A percentile compares a stretch with the other conserved stretches of the same genome.
phyloP scores from a whole-genome alignment of 1,284 basidiomycete genomes.

The Cryptococcus wingfieldii region DNA sequence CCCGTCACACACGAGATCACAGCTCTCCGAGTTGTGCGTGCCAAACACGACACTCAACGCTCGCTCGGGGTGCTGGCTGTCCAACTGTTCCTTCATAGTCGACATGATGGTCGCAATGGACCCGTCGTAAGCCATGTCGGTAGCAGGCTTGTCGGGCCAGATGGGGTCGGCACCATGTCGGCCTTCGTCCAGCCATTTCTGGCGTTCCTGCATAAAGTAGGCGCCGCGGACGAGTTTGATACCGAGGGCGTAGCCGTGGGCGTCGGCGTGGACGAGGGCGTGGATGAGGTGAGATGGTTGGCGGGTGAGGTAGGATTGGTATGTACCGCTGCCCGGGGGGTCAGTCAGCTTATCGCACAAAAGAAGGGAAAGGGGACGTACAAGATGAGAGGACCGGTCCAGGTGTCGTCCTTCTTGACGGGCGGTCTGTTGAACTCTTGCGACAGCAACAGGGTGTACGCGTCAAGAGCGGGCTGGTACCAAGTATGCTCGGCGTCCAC shows the following conservation, averaged over 20 bases:
- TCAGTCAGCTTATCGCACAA: background rate
- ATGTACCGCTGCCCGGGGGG: slow-evolving; percentile 59
- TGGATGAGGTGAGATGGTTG: slow-evolving; percentile 61
- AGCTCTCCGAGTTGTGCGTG: slow-evolving; percentile 75
- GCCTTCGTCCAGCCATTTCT: slow-evolving; percentile 41
- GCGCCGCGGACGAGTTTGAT: slow-evolving; percentile 94
- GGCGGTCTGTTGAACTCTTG: slow-evolving; percentile 64
- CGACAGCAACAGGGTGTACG: slow-evolving; percentile 68
- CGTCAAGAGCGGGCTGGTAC: slow-evolving; percentile 80
- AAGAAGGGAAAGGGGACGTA: slow-evolving; percentile 9
- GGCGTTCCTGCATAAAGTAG: slow-evolving; percentile 72
- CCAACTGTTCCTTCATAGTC: slow-evolving; percentile 54
- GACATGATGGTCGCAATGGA: slow-evolving; percentile 62
- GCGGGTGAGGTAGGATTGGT: slow-evolving; percentile 73
- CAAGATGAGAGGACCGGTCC: slow-evolving; percentile 39
- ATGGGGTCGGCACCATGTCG: slow-evolving; percentile 48
- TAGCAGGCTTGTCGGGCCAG: slow-evolving; percentile 57
- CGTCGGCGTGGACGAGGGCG: slow-evolving; percentile 65
- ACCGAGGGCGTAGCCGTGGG: slow-evolving; percentile 72
- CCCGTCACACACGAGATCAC: slow-evolving; percentile 59
- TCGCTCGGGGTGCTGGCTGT: slow-evolving; percentile 49
- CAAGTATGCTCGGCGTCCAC: slow-evolving; percentile 77
- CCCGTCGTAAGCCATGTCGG: slow-evolving; percentile 73
- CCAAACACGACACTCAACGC: slow-evolving; percentile 72
- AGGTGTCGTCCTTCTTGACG: slow-evolving; percentile 9